Evolutionary conservation across 2,329 filamentous ascomycete genomes (phyloP).

Genomic region (Pseudogymnoascus sp.): DNA sequence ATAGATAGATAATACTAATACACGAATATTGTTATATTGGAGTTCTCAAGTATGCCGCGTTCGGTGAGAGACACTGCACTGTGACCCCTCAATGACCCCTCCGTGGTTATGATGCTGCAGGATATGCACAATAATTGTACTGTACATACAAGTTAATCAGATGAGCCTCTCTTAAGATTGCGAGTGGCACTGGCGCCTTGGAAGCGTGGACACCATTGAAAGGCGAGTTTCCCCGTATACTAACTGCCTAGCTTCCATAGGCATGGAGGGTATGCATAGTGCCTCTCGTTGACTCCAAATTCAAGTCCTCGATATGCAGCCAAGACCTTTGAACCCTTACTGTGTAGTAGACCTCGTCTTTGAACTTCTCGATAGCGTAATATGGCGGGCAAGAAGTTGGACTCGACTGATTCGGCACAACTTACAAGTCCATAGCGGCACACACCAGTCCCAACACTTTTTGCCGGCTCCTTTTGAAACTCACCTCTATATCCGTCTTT

Average conservation of each 20-base stretch:
- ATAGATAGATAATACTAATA: conserved; percentile 9
- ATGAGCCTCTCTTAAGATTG: background rate
- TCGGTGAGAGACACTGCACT: background rate
- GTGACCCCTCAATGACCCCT: background rate
- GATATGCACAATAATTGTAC: background rate
- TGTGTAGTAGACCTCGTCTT: background rate
- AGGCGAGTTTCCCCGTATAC: background rate
- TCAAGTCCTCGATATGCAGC: background rate
- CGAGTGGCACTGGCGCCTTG: conserved; percentile 2
- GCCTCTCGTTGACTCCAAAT: background rate
- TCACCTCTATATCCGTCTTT: background rate
- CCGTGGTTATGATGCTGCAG: background rate
- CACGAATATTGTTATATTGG: background rate
- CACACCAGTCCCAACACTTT: background rate
- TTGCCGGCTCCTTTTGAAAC: background rate
- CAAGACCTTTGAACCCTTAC: background rate
- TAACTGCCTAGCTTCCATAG: too few relatives aligned
- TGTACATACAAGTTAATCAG: background rate
- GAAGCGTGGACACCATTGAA: background rate
- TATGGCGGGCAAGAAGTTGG: background rate
- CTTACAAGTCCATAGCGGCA: background rate
- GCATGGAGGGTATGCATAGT: background rate
- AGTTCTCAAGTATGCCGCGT: background rate
- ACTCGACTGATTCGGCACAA: background rate
- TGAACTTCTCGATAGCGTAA: background rate